phyloP scores from a whole-genome alignment of 805 yeast species.

The Candida silvicultrix region DNA sequence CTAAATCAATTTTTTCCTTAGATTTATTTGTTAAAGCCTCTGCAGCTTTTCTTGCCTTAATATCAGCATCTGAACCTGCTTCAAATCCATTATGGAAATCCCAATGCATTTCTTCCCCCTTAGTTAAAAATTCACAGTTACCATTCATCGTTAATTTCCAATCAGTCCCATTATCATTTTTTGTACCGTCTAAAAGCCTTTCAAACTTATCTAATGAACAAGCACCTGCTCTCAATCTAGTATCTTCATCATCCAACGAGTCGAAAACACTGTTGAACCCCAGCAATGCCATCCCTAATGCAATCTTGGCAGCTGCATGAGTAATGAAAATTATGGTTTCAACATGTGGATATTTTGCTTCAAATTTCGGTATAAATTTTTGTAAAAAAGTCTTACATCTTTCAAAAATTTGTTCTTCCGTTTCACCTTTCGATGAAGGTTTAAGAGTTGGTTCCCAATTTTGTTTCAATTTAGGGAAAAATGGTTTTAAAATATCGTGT shows the following conservation, averaged over 20 bases:
- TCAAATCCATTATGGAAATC: constrained; percentile 69
- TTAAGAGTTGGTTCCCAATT: constrained; percentile 49
- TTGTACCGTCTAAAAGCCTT: constrained; percentile 11
- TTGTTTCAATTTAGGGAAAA: constrained; percentile 44
- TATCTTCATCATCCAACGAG: constrained; percentile 39
- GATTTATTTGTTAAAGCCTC: constrained; percentile 11
- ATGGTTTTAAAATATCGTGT: constrained; percentile 37
- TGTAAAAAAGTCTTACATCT: constrained; percentile 54
- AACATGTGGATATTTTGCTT: constrained; percentile 49
- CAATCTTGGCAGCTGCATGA: constrained; percentile 92
- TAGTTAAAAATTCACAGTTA: constrained; percentile 55
- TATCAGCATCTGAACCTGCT: constrained; percentile 88
- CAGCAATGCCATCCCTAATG: constrained; percentile 72
- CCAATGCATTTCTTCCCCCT: constrained; percentile 95
- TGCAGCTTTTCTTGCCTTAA: constrained; percentile 42
- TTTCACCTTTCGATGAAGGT: constrained; percentile 71
- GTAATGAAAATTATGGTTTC: constrained; percentile 68
- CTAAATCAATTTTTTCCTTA: constrained; percentile 2
- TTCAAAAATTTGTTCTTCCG: constrained; percentile 57
- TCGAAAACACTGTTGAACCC: constrained; percentile 47
- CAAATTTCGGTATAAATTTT: constrained; percentile 51
- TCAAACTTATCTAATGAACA: constrained; percentile 73
- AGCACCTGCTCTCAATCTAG: constrained; percentile 65
- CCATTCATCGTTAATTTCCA: constrained; percentile 75
- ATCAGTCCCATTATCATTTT: constrained; percentile 20